These are phyloP conservation scores for Macrolepiota albuminosa DNA, from an alignment of 768 basidiomycete genomes.

Conservation along the genomic window DNA sequence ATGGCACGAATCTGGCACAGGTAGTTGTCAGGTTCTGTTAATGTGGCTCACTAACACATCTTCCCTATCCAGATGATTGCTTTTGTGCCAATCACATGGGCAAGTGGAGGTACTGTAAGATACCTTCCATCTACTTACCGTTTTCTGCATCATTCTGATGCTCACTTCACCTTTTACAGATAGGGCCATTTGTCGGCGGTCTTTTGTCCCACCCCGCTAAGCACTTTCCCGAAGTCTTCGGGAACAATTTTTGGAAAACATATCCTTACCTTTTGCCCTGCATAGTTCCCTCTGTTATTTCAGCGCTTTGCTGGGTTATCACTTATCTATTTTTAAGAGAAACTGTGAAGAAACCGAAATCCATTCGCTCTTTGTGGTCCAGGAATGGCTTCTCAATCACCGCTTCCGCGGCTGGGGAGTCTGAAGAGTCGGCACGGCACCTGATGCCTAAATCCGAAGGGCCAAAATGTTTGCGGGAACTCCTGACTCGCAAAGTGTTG, in stretches of 20 bases:
- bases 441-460: constrained; percentile 18
- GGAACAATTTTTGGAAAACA: constrained; percentile 39
- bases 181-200: constrained; percentile 55
- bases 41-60: background rate
- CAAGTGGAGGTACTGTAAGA: constrained; percentile 15
- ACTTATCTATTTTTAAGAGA: constrained; percentile 52
- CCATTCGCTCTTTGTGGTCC: constrained; percentile 19
- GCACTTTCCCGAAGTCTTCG: constrained; percentile 45
- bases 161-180: constrained; percentile 11
- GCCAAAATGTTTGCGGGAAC: constrained; percentile 38
- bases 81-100: constrained; percentile 54
- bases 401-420: background rate
- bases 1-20: constrained; percentile 62
- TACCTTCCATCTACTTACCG: background rate
- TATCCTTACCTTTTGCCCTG: constrained; percentile 69
- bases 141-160: background rate
- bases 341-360: constrained; percentile 24
- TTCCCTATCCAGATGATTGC: constrained; percentile 43
- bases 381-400: constrained; percentile 1
- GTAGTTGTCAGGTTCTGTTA: constrained; percentile 22
- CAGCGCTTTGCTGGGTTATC: constrained; percentile 47
- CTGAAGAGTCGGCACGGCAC: constrained; percentile 7
- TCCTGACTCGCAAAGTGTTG: constrained; percentile 51
- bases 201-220: constrained; percentile 49
- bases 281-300: constrained; percentile 57